A percentile compares a stretch with the other conserved stretches of the same genome.
Evolutionary conservation across 1,284 basidiomycete genomes (phyloP).

Genomic region (Sphaerobolus stellatus): DNA sequence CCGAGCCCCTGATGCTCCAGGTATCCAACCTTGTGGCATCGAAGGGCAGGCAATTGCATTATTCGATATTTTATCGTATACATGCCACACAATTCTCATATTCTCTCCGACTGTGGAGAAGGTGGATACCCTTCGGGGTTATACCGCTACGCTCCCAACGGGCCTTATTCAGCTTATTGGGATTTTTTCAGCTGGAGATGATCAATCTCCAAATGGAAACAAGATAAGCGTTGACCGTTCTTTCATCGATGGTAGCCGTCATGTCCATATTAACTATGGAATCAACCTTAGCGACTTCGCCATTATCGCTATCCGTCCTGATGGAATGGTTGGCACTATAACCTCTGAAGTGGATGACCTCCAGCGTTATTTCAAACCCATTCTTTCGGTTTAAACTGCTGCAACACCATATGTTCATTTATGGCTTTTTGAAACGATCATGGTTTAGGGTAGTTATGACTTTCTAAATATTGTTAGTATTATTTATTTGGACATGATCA

Average conservation of each 20-base stretch:
- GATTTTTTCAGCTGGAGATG: neutral
- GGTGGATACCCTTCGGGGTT: neutral
- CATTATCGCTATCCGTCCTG: neutral
- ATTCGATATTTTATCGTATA: slow-evolving; percentile 10
- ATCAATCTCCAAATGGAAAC: neutral
- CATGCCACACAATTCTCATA: slow-evolving; percentile 13
- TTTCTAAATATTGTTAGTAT: too few relatives aligned
- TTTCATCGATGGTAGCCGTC: neutral
- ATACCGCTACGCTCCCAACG: neutral
- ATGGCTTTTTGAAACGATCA: too few relatives aligned
- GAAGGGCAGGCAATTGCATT: neutral
- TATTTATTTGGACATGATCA: too few relatives aligned
- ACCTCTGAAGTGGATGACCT: neutral
- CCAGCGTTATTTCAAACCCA: neutral
- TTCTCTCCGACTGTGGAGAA: slow-evolving; percentile 2
- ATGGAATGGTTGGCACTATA: neutral
- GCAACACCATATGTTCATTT: neutral
- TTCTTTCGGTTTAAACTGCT: neutral
- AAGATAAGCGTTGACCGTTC: neutral
- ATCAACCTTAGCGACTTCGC: neutral
- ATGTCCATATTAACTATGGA: neutral
- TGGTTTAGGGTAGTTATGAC: too few relatives aligned
- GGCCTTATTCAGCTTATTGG: neutral
- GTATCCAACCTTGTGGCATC: slow-evolving; percentile 1
- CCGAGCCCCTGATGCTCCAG: slow-evolving; percentile 21